Percentiles rank a stretch among this genome's conserved stretches.
Evolutionary conservation across 1,284 basidiomycete species (phyloP).

Genomic region (Boletus smithii): DNA sequence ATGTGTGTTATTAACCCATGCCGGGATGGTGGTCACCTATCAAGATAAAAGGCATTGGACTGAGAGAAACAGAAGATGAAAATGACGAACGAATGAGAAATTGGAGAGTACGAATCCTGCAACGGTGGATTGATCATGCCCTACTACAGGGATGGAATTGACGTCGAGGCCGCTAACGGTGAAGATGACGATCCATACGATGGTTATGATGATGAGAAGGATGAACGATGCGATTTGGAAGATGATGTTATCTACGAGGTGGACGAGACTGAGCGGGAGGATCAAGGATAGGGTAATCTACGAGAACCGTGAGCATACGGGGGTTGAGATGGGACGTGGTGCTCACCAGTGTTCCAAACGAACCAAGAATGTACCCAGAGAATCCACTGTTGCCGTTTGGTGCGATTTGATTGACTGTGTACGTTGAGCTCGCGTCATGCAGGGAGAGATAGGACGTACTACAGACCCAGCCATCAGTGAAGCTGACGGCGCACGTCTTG

Average conservation of each 20-base stretch:
- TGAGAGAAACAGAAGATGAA: neutral
- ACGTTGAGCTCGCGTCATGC: neutral
- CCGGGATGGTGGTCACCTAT: slow-evolving; percentile 25
- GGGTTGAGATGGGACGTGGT: neutral
- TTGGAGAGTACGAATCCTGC: slow-evolving; percentile 26
- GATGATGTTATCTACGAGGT: slow-evolving; percentile 26
- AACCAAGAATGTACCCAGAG: slow-evolving; percentile 26
- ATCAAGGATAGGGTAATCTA: slow-evolving; percentile 23
- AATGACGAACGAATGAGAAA: slow-evolving; percentile 22
- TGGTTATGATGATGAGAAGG: slow-evolving; percentile 18
- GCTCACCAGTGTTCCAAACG: slow-evolving; percentile 24
- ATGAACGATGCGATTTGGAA: slow-evolving; percentile 26
- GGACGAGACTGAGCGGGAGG: slow-evolving; percentile 25
- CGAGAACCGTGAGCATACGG: slow-evolving; percentile 1
- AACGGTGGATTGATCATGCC: slow-evolving; percentile 18
- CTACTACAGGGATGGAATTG: slow-evolving; percentile 12
- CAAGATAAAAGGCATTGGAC: neutral
- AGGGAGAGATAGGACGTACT: slow-evolving; percentile 9
- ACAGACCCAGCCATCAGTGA: slow-evolving; percentile 24
- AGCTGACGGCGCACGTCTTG: slow-evolving; percentile 29
- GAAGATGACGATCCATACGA: slow-evolving; percentile 22
- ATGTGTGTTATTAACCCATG: slow-evolving; percentile 30
- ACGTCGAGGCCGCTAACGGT: slow-evolving; percentile 10
- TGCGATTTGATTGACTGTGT: slow-evolving; percentile 13
- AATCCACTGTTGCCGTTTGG: slow-evolving; percentile 15